These are phyloP conservation scores for Pseudogymnoascus sp. DNA, from an alignment of 2,329 filamentous ascomycete genomes.

Conservation along the genomic window DNA sequence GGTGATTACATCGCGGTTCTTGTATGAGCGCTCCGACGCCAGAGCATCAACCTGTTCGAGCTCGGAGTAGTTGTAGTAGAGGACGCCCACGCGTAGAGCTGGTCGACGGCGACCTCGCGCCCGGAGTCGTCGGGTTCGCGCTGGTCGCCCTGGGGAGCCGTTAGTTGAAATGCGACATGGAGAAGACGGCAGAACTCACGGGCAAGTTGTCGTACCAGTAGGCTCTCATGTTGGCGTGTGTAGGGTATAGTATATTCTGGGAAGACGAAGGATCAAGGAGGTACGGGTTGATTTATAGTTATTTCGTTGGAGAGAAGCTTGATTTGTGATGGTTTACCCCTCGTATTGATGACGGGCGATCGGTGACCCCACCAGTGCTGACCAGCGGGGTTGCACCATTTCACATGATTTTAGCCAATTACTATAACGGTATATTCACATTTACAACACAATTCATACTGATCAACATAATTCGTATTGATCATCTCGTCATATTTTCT, in stretches of 20 bases:
- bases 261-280: background rate
- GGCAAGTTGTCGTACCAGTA: constrained; percentile 65
- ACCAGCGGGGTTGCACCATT: constrained; percentile 9
- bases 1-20: constrained; percentile 88
- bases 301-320: background rate
- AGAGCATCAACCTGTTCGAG: constrained; percentile 65
- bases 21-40: constrained; percentile 72
- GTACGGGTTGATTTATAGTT: constrained; percentile 1
- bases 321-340: background rate
- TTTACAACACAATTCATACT: constrained; percentile 2
- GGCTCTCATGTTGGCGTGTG: constrained; percentile 51
- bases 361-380: background rate
- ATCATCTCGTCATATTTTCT: background rate
- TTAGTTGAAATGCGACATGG: constrained; percentile 14
- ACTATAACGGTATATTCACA: constrained; percentile 1
- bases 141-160: constrained; percentile 70
- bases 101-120: constrained; percentile 54
- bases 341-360: constrained; percentile 2
- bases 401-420: constrained; percentile 10
- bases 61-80: constrained; percentile 64
- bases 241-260: background rate
- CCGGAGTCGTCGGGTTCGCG: constrained; percentile 85
- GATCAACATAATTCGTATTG: background rate
- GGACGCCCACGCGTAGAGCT: constrained; percentile 71
- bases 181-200: constrained; percentile 34